A percentile compares a stretch with the other conserved stretches of the same genome.
These are phyloP conservation scores for Incumbomyces lentus DNA, from an alignment of 2,329 filamentous ascomycete species.

Conservation along the genomic window DNA sequence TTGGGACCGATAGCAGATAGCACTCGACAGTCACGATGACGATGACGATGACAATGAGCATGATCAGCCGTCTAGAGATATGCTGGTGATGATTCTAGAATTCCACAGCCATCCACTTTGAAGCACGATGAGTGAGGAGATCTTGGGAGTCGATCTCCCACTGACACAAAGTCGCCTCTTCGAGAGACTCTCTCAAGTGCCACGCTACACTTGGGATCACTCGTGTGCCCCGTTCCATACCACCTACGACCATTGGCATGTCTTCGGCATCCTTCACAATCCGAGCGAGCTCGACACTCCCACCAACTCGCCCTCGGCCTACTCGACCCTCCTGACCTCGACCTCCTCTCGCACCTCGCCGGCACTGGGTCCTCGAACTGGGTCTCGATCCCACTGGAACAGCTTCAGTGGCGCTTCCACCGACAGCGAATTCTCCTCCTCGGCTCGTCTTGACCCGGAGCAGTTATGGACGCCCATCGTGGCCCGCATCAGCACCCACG, in stretches of 20 bases:
- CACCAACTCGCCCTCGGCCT: slow-evolving; percentile 37
- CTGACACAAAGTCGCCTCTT: slow-evolving; percentile 57
- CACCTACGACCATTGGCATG: slow-evolving; percentile 80
- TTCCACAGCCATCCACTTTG: neutral
- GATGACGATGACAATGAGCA: neutral
- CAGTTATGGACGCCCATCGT: slow-evolving; percentile 53
- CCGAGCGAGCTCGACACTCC: slow-evolving; percentile 35
- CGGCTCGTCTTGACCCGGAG: slow-evolving; percentile 28
- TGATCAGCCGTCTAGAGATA: slow-evolving; percentile 8
- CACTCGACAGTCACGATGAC: neutral
- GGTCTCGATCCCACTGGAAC: slow-evolving; percentile 38
- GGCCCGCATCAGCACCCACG: slow-evolving; percentile 72
- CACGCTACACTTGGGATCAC: slow-evolving; percentile 69
- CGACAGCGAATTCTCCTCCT: slow-evolving; percentile 34
- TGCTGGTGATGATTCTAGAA: too few species aligned
- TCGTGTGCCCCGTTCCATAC: slow-evolving; percentile 39
- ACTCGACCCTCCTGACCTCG: slow-evolving; percentile 28
- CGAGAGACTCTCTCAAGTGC: slow-evolving; percentile 61
- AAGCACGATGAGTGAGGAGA: slow-evolving; percentile 17
- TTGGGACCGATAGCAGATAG: neutral
- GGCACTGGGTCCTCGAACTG: slow-evolving; percentile 30
- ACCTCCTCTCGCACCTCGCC: slow-evolving; percentile 35
- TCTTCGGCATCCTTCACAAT: slow-evolving; percentile 51
- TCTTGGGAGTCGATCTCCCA: slow-evolving; percentile 37
- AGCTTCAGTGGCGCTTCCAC: slow-evolving; percentile 40